These are phyloP conservation scores for Podospora appendiculata DNA, from an alignment of 495 filamentous ascomycete species.

Conservation along the genomic window DNA sequence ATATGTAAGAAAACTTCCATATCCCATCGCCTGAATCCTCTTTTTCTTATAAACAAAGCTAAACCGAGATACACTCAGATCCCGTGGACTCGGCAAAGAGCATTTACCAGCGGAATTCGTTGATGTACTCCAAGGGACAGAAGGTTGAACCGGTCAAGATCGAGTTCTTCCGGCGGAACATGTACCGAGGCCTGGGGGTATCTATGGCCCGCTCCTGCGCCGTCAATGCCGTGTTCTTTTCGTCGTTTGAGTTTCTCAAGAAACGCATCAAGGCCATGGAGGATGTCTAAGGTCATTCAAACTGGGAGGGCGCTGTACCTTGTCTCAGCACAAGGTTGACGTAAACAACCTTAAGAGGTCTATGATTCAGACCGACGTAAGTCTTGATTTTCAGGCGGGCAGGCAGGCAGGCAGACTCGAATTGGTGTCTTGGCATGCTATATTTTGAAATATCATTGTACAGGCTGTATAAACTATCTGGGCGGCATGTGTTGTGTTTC, in stretches of 20 bases:
- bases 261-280: constrained; percentile 56
- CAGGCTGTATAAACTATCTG: no score
- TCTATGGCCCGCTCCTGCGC: constrained; percentile 69
- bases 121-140: constrained; percentile 55
- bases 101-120: constrained; percentile 72
- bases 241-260: constrained; percentile 69
- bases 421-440: no score
- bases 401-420: no score
- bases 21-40: no score
- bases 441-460: no score
- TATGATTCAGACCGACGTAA: no score
- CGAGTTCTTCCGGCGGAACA: constrained; percentile 60
- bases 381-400: no score
- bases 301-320: no score
- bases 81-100: constrained; percentile 79
- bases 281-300: constrained; percentile 8
- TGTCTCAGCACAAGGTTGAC: no score
- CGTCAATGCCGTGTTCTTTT: constrained; percentile 75
- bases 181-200: constrained; percentile 72
- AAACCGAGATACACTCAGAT: constrained; percentile 28
- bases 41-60: neutral
- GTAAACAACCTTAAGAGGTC: no score
- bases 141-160: constrained; percentile 57
- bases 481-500: no score
- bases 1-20: constrained; percentile 43